These are phyloP conservation scores for Gaultheria prostrata DNA, from an alignment of 148 eudicot genomes.

Conservation along the genomic window DNA sequence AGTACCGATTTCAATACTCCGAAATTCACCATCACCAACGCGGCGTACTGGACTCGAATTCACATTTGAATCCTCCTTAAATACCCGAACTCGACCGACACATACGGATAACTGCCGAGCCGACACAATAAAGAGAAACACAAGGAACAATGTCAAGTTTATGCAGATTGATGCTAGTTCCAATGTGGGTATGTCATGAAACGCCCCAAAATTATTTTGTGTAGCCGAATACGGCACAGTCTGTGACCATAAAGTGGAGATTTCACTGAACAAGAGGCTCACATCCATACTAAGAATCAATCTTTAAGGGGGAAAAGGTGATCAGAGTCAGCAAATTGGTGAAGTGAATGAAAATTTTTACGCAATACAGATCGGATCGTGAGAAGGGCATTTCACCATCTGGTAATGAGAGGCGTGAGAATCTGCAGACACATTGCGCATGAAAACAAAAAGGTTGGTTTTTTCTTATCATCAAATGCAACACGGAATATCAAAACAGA, in stretches of 20 bases:
- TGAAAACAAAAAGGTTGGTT: conserved; percentile 35
- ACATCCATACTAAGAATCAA: conserved; percentile 31
- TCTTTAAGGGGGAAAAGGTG: conserved; percentile 16
- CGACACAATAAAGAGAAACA: conserved; percentile 59
- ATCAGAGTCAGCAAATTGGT: conserved; percentile 19
- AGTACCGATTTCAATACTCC: conserved; percentile 46
- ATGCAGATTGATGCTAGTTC: conserved; percentile 65
- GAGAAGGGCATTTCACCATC: conserved; percentile 62
- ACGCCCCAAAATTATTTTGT: conserved; percentile 24
- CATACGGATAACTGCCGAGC: conserved; percentile 53
- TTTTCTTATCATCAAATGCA: conserved; percentile 18
- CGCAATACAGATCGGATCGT: conserved; percentile 28
- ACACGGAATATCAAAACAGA: conserved; percentile 26
- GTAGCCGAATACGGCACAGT: conserved; percentile 16
- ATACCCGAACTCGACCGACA: conserved; percentile 53
- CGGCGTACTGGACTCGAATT: conserved; percentile 34
- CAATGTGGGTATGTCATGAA: conserved; percentile 49
- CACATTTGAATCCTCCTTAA: conserved; percentile 54
- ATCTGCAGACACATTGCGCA: conserved; percentile 56
- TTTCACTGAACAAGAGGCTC: conserved; percentile 29
- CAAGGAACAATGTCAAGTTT: conserved; percentile 62
- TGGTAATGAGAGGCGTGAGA: conserved; percentile 30
- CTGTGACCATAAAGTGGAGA: conserved; percentile 18
- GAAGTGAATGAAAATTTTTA: background rate
- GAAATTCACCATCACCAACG: conserved; percentile 44